Percentiles rank a stretch among this genome's conserved stretches.
Conservation (phyloP, 2,329 filamentous ascomycete genomes). For the Trichoderma breve region DNA sequence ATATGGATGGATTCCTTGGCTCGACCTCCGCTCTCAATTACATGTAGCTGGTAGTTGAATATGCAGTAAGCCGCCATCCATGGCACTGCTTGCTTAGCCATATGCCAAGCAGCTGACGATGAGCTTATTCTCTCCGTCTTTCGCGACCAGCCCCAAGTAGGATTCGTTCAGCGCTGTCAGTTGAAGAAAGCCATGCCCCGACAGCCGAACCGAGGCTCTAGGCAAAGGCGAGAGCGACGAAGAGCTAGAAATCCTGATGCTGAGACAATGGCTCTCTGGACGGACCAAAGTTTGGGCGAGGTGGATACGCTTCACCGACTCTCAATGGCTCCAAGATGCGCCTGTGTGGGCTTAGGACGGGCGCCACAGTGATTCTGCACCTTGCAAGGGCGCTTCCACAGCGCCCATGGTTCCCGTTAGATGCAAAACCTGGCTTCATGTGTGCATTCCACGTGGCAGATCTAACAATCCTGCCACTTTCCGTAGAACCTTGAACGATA, state of each 20-base stretch:
- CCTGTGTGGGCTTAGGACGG: neutral
- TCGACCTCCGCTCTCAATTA: neutral
- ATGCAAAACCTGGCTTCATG: constrained; percentile 1
- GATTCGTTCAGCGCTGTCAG: neutral
- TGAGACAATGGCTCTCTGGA: constrained; percentile 11
- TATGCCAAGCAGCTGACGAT: neutral
- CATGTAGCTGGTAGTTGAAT: neutral
- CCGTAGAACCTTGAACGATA: neutral
- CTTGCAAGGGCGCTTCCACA: neutral
- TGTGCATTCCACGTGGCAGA: constrained; percentile 20
- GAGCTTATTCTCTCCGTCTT: neutral
- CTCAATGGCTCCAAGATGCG: constrained; percentile 4
- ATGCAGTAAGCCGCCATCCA: constrained; percentile 12
- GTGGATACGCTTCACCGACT: neutral
- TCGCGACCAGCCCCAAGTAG: neutral
- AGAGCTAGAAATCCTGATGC: neutral
- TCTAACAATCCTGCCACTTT: constrained; percentile 15
- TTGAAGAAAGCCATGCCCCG: neutral
- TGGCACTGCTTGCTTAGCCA: neutral
- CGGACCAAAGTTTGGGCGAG: constrained; percentile 2
- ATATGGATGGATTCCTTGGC: neutral
- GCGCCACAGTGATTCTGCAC: neutral
- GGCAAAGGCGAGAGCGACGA: neutral
- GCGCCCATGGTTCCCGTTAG: constrained; percentile 8
- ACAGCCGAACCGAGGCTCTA: neutral